Evolutionary conservation across 225 moss, liverwort and hornwort genomes (phyloP).

Genomic region (Physcomitrium patens): DNA sequence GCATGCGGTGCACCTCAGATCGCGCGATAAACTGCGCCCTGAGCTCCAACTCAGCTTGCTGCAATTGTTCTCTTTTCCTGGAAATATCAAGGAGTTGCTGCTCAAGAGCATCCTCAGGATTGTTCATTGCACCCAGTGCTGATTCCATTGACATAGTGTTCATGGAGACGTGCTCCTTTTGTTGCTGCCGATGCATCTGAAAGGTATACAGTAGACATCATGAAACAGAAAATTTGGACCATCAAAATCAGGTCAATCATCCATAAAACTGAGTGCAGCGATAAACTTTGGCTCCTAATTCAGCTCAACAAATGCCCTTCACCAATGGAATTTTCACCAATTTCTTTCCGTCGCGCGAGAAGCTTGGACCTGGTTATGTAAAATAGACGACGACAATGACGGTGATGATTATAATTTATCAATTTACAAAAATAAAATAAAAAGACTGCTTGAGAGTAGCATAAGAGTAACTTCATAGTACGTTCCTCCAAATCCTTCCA

Average conservation of each 20-base stretch:
- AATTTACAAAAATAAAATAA: too few species aligned
- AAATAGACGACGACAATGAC: too few species aligned
- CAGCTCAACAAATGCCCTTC: background rate
- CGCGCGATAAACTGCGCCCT: slow-evolving; percentile 74
- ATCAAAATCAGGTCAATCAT: background rate
- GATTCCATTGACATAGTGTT: slow-evolving; percentile 66
- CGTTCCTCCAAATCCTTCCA: background rate
- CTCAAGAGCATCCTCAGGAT: slow-evolving; percentile 67
- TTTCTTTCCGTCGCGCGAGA: too few species aligned
- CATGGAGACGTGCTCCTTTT: slow-evolving; percentile 65
- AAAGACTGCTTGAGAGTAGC: background rate
- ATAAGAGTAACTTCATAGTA: background rate
- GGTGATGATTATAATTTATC: too few species aligned
- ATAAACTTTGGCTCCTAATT: background rate
- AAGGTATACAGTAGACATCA: slow-evolving; percentile 25
- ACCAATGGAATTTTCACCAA: background rate
- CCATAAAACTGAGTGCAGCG: background rate
- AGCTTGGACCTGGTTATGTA: too few species aligned
- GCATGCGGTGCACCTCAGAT: slow-evolving; percentile 73
- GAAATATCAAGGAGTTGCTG: slow-evolving; percentile 73
- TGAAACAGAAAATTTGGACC: background rate
- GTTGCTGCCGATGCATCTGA: slow-evolving; percentile 86
- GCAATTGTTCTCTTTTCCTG: slow-evolving; percentile 74
- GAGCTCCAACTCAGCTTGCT: slow-evolving; percentile 77
- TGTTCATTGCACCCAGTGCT: slow-evolving; percentile 61